Evolutionary conservation across 352 stramenopile species (phyloP), one percentile per base, ranked within the genome.

Genomic region (Globisporangium abappressorium): DNA sequence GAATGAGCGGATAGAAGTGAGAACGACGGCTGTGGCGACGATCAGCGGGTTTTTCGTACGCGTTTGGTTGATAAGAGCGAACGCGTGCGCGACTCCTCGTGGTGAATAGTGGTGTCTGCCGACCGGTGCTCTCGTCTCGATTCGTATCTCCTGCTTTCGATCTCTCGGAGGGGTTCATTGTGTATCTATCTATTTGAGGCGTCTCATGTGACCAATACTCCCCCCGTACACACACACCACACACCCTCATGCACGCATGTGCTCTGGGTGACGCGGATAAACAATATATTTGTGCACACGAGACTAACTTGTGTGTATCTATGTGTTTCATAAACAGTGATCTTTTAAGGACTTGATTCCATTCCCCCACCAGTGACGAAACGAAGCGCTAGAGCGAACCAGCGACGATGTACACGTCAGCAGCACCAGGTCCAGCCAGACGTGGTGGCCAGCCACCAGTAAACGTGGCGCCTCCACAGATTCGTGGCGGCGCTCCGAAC

Each of bases 401-500:
- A 55, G 49, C 30, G 43, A 49, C n/a, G 6, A 93, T 93, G 85
- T 93, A 93, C 70, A 89, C 81, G 41, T 85, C 81, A 51, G 85
- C 80, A 57, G 84, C 79, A 24, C 82, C 85, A 28, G 84, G 82
- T 22, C 81, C 81, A 14, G 72, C 80, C 28, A 80, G 82, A 56
- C 81, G 85, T 56, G 54, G 57, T 18, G 80, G 80, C 18, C 91
- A 90, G 70, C 79, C 82, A 22, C 79, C 80, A 8, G 81, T 84
- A 63, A 88, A 88, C 68, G 78, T 84, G 38, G 73, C 77, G 57
- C 82, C 74, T 5, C 84, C 82, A 54, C 81, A 88, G 65, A 89
- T 91, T 43, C 81, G 84, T 24, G 84, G 81, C 5, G 84, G 81
- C 3, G 70, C 71, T 8, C 81, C 80, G n/a, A 76, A 81, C 46